A percentile compares a stretch with the other conserved stretches of the same genome.
phyloP scores from a whole-genome alignment of 352 stramenopile species.

The Phytophthora macrochlamydospora region DNA sequence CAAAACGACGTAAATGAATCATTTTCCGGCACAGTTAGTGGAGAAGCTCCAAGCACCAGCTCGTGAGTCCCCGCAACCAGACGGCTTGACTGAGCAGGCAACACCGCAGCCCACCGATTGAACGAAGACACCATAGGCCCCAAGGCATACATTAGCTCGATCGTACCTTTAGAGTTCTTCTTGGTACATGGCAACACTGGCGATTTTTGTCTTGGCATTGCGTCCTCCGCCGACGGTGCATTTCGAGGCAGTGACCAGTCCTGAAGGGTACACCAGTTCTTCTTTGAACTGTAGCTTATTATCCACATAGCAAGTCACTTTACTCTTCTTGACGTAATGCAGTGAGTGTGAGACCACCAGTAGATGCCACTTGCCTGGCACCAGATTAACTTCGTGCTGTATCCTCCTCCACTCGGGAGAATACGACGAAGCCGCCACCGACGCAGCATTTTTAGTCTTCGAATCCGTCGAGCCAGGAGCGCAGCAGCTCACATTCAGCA shows the following conservation, averaged over 20 bases:
- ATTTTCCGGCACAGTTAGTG: slow-evolving; percentile 45
- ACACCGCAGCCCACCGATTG: slow-evolving; percentile 47
- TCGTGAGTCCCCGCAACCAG: slow-evolving; percentile 64
- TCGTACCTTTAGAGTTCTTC: slow-evolving; percentile 66
- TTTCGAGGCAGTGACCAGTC: slow-evolving; percentile 75
- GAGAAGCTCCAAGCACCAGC: slow-evolving; percentile 41
- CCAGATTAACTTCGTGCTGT: slow-evolving; percentile 44
- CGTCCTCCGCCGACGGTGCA: slow-evolving; percentile 66
- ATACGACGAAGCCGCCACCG: slow-evolving; percentile 36
- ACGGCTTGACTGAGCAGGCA: slow-evolving; percentile 27
- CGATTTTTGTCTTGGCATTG: slow-evolving; percentile 45
- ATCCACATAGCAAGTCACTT: slow-evolving; percentile 78
- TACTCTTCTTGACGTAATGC: slow-evolving; percentile 88
- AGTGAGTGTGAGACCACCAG: slow-evolving; percentile 77
- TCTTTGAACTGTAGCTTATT: slow-evolving; percentile 64
- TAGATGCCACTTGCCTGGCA: slow-evolving; percentile 66
- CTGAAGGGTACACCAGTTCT: slow-evolving; percentile 80
- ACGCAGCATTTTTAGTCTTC: slow-evolving; percentile 34
- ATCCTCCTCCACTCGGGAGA: slow-evolving; percentile 67
- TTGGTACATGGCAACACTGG: slow-evolving; percentile 82
- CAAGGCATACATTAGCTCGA: slow-evolving; percentile 65
- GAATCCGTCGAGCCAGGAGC: slow-evolving; percentile 29
- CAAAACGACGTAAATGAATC: slow-evolving; percentile 45
- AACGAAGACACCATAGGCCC: slow-evolving; percentile 69
- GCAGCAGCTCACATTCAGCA: slow-evolving; percentile 65